Base-by-base conservation (phyloP, 1,284 basidiomycete genomes). In the Vanrija sp. region DNA sequence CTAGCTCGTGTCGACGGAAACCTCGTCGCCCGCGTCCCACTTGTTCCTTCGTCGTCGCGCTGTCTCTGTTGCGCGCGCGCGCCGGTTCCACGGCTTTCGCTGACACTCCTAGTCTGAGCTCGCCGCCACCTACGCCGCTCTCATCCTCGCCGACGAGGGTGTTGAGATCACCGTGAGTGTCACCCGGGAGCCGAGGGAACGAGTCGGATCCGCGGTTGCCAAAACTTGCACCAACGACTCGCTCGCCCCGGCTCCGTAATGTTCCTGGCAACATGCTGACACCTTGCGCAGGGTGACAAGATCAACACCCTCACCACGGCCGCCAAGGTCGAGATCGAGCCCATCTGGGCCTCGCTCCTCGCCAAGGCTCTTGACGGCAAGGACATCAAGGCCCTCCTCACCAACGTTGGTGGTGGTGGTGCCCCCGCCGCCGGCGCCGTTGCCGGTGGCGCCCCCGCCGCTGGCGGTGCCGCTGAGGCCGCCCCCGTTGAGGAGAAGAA, bases 331-430 rank as follows among this genome's bases (percentile, higher is more conserved):
- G 92, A 97, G 49, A 75, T 97, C 60, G 96, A 98, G 81, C 84
- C 92, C 61, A 98, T 98, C 82, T 98, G 95, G 95, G 93, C 94
- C 59, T 80, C 86, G 45, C 87, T 98, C 68, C 87, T 98, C 72
- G 88, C 95, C 66, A 98, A 98, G 79, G 94, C 95, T 37, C 86
- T 98, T 51, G 94, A 96, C 80, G 94, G 94, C 70, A 97, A 96
- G 84, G 85, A 98, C 79, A 83, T 98, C 72, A 97, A 93, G 80
- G 92, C 95, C 51, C 82, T 98, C 63, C 83, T 97, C 58, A 89
- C 88, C 64, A 94, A 91, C 80, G 87, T 95, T 63, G 88, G 90
- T 68, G 87, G 88, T 65, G 88, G 88, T 69, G 91, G 75, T 66
- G 87, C 84, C 67, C 85, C 87, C 56, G 85, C 85, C 45, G 83